Evolutionary conservation across 2,329 filamentous ascomycete genomes (phyloP), one percentile per base, ranked within the genome.

Genomic region (Kalaharituber pfeilii): DNA sequence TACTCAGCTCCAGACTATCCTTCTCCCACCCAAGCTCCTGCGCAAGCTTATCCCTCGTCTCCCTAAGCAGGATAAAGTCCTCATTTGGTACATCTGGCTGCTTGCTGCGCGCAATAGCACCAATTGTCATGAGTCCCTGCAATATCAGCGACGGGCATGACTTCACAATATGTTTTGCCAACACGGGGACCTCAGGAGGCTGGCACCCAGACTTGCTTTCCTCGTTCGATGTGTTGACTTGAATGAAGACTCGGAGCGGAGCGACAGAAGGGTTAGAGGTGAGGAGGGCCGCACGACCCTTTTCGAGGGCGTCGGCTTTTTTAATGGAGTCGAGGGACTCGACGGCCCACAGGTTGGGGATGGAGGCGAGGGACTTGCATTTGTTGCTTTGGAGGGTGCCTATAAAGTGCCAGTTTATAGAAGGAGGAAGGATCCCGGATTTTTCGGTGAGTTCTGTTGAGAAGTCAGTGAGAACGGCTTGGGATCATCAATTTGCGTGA

Each of bases 151-250:
- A 75, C 1, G 84, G 80, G 67, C 86, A 94, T 33, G 78, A 73
- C 3, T 81, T 73, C 9, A 77, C 67, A 52, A 98, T 78, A 64
- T 82, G 76, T 52, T 73, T 74, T 66, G 85, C 89, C 36, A 96
- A 71, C 0, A 70, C 72, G 1, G 78, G 67, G 49, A 78, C 73
- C 53, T 83, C 72, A 13, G 75, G 70, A 0, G 88, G 89, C 5
- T 78, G 71, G 47, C 86, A 81, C 20, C 91, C 91, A 3, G 84
- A 86, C 70, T 98, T 98, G 62, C 75, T 75, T 50, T 78, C 79
- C 67, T 96, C 91, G 53, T 86, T 86, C 0, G 85, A 93, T 0
- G 91, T 98, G 70, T 98, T 98, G 62, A 98, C 81, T 70, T 98
- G 91, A 18, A 98, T 81, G 71, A 91, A 87, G 27, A 98, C 74